Evolutionary conservation across 2,329 filamentous ascomycete genomes (phyloP).

Genomic region (Ascochyta viciae-villosae): DNA sequence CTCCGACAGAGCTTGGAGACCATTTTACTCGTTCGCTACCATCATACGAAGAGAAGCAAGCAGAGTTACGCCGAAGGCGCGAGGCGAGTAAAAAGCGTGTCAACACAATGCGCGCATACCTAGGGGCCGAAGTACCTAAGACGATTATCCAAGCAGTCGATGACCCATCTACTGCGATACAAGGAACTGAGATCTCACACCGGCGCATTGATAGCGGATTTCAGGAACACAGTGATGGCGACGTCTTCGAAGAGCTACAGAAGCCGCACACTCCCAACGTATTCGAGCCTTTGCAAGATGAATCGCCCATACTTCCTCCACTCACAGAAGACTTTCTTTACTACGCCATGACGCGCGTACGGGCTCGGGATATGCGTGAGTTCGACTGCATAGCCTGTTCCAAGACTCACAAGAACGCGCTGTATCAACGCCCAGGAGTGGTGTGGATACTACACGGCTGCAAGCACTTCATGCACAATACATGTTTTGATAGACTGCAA

Average conservation of each 20-base stretch:
- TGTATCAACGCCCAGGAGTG: neutral
- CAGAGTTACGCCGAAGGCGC: neutral
- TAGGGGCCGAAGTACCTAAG: neutral
- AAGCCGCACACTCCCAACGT: neutral
- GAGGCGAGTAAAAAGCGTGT: neutral
- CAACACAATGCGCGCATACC: neutral
- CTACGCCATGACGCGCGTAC: neutral
- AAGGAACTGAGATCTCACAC: neutral
- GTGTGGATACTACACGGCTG: slow-evolving; percentile 5
- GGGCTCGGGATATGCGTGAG: neutral
- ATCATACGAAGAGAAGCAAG: neutral
- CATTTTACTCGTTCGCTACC: neutral
- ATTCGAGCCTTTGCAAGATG: neutral
- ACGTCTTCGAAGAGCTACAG: neutral
- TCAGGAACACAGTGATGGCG: neutral
- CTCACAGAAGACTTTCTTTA: neutral
- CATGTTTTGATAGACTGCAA: neutral
- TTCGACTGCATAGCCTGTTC: slow-evolving; percentile 2
- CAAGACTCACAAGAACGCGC: neutral
- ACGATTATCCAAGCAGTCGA: neutral
- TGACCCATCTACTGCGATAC: neutral
- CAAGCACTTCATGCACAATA: neutral
- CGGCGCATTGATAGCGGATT: slow-evolving; percentile 1
- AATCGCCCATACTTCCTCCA: neutral
- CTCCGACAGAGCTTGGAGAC: neutral